phyloP scores from a whole-genome alignment of 257 asterid genomes.

The Avicennia marina region DNA sequence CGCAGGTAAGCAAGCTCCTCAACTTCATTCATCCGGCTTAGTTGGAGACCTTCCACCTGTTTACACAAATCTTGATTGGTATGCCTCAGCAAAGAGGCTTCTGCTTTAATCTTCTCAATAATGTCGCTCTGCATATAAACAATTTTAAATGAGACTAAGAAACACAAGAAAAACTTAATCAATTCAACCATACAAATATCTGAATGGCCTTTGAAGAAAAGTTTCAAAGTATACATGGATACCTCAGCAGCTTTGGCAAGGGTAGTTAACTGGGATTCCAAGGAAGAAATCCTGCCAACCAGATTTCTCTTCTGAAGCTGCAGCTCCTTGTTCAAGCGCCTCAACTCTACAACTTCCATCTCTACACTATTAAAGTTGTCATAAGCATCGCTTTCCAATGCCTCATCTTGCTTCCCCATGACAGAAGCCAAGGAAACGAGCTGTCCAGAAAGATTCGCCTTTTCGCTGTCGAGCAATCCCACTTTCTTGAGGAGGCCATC shows the following conservation, averaged over 20 bases:
- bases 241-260: slow-evolving; percentile 59
- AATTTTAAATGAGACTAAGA: no score
- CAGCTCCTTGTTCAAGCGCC: slow-evolving; percentile 89
- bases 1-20: slow-evolving; percentile 88
- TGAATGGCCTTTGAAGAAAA: background rate
- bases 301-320: slow-evolving; percentile 89
- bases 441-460: slow-evolving; percentile 46
- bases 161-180: background rate
- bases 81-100: slow-evolving; percentile 66
- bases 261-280: slow-evolving; percentile 59
- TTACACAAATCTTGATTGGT: slow-evolving; percentile 80
- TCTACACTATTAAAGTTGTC: slow-evolving; percentile 39
- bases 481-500: slow-evolving; percentile 52
- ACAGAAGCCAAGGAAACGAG: slow-evolving; percentile 35
- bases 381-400: slow-evolving; percentile 21
- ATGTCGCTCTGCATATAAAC: slow-evolving; percentile 40
- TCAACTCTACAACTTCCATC: slow-evolving; percentile 82
- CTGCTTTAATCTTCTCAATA: slow-evolving; percentile 68
- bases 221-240: background rate
- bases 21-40: slow-evolving; percentile 83
- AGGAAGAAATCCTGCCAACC: slow-evolving; percentile 53
- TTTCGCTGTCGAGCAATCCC: slow-evolving; percentile 54
- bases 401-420: slow-evolving; percentile 36
- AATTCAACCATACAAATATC: background rate
- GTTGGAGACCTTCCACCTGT: slow-evolving; percentile 94